Base-by-base conservation (phyloP, 805 yeast genomes). In the Zygosaccharomyces lentus region DNA sequence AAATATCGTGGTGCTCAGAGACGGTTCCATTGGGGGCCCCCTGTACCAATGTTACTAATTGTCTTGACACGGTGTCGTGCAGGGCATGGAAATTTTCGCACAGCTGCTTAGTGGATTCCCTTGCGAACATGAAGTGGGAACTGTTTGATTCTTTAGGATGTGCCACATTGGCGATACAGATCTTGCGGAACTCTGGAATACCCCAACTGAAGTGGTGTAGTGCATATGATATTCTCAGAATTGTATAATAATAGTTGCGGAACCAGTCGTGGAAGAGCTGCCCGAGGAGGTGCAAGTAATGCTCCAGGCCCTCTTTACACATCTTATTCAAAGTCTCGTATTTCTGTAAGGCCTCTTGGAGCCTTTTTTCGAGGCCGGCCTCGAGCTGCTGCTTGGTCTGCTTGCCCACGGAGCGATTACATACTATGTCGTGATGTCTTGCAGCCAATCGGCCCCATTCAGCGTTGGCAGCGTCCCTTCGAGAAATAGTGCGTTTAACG, bases 211-310 rank as follows among this genome's bases (percentile, higher is more conserved):
- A 55, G 23, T 48, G 50, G 37, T 54, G 45, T 39, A 59, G 32
- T 7, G 51, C 55, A 36, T 53, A 53, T 3, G 54, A 45, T 16
- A 59, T 48, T 19, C 61, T 48, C 21, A 51, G 46, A 4, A 49
- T 46, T n/a, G 56, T 54, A 43, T 43, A 53, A 26, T 53, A 55
- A 48, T 50, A 57, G 30, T 48, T 40, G 17, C 43, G 41, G 19
- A 53, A 54, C 63, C 63, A 59, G 25, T 47, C 43, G 17, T 42
- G 32, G 34, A 59, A 39, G 25, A 57, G 48, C 1, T 34, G 24
- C 2, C 37, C 24, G n/a, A 52, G 34, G 10, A 52, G 35, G 9
- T 41, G 34, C 17, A 46, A 29, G 26, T 57, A 53, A 8, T 41
- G 34, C 8, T 31, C 43, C 23, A 57, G 35, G 31, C 56, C 50